Conservation (phyloP, 306 rosid species). For the Senna siamea region DNA sequence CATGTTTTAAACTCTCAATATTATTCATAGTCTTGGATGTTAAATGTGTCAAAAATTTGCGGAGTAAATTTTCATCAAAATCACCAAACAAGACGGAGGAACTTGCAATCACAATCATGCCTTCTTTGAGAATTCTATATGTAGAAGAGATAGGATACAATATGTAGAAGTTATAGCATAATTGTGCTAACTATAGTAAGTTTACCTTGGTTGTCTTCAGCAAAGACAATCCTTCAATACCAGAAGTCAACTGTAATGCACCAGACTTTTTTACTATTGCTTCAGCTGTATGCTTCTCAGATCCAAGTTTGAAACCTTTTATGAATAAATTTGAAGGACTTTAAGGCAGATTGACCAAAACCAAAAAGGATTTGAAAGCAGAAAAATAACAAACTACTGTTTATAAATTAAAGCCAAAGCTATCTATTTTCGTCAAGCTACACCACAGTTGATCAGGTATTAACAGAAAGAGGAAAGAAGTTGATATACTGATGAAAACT, state of each 20-base stretch:
- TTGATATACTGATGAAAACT: conserved; percentile 1
- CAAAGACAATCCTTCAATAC: conserved; percentile 77
- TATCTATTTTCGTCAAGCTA: conserved; percentile 7
- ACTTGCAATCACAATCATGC: neutral
- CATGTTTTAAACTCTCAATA: neutral
- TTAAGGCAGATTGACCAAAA: neutral
- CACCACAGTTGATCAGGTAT: neutral
- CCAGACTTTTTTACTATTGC: conserved; percentile 71
- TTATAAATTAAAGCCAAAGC: conserved; percentile 17
- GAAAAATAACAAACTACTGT: conserved; percentile 23
- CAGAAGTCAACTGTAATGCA: conserved; percentile 72
- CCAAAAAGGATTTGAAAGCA: neutral
- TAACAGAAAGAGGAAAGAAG: neutral
- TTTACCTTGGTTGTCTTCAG: conserved; percentile 86
- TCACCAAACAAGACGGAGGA: neutral
- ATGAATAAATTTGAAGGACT: conserved; percentile 25
- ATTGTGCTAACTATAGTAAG: conserved; percentile 15
- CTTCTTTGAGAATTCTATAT: neutral
- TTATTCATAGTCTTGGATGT: neutral
- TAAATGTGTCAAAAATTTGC: neutral
- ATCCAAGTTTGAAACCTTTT: conserved; percentile 93
- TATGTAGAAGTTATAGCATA: conserved; percentile 2
- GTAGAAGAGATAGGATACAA: neutral
- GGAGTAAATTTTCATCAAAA: conserved; percentile 6
- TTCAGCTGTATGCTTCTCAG: conserved; percentile 86